A percentile compares a stretch with the other conserved stretches of the same genome.
These are phyloP conservation scores for Suillus fuscotomentosus DNA, from an alignment of 768 basidiomycete species.

Conservation along the genomic window DNA sequence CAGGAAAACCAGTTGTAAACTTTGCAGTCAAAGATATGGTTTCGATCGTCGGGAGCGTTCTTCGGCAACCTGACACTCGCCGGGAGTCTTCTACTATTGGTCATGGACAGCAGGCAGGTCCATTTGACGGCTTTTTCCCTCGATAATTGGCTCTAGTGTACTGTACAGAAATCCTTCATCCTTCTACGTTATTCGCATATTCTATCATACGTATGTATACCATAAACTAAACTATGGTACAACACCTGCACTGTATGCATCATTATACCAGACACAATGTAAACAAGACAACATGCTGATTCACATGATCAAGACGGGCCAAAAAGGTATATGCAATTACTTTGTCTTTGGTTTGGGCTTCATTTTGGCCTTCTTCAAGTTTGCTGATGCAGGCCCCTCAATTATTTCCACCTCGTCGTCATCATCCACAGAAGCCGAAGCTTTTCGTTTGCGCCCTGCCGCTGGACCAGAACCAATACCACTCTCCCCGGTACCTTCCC, in stretches of 20 bases:
- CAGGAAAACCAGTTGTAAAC: constrained; percentile 53
- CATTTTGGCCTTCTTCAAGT: constrained; percentile 30
- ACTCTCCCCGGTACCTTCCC: constrained; percentile 34
- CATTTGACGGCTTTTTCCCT: constrained; percentile 51
- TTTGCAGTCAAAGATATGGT: constrained; percentile 61
- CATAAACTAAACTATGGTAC: constrained; percentile 4
- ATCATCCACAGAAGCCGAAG: constrained; percentile 33
- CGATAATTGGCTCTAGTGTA: constrained; percentile 7
- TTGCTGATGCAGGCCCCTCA: constrained; percentile 42
- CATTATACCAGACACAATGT: neutral
- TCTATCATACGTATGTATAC: constrained; percentile 1
- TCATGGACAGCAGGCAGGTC: constrained; percentile 14
- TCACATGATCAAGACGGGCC: neutral
- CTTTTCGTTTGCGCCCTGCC: constrained; percentile 48
- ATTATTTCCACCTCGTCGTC: constrained; percentile 59
- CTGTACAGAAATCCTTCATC: neutral
- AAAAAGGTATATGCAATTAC: constrained; percentile 13
- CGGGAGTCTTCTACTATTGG: neutral
- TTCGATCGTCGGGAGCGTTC: constrained; percentile 44
- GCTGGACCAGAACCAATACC: constrained; percentile 1
- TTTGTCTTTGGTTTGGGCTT: constrained; percentile 45
- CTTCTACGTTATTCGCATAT: neutral
- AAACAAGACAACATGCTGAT: neutral
- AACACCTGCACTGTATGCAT: constrained; percentile 2
- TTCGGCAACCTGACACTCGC: constrained; percentile 46